Percentiles rank a stretch among this genome's conserved stretches.
Evolutionary conservation across 148 eudicot species (phyloP).

Genomic region (Rhododendron ferrugineum): DNA sequence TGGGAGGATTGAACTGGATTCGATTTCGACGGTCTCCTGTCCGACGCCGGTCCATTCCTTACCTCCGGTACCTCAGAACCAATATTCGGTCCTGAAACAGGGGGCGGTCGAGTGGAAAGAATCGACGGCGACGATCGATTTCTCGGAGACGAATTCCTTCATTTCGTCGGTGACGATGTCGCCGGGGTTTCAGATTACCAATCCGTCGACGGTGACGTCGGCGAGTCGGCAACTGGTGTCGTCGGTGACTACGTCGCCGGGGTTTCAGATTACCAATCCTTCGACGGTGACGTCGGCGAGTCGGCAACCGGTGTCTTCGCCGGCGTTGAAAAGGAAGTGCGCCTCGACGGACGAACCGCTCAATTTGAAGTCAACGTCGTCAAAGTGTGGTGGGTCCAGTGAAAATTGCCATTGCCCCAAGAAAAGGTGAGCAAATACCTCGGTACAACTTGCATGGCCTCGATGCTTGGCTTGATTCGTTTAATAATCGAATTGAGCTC

Average conservation of each 20-base stretch:
- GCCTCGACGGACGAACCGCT: not conserved
- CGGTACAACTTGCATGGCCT: too few species aligned
- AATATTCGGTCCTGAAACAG: not conserved
- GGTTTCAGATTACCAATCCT: not conserved
- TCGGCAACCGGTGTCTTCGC: slow-evolving; percentile 38
- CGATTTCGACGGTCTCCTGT: not conserved
- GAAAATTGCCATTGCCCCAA: slow-evolving; percentile 52
- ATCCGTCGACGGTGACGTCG: slow-evolving; percentile 14
- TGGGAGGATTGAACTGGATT: not conserved
- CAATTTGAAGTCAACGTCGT: not conserved
- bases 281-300: slow-evolving; percentile 23
- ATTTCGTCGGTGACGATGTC: not conserved
- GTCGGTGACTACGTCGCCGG: slow-evolving; percentile 7
- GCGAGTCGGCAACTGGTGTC: slow-evolving; percentile 39
- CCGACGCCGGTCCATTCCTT: slow-evolving; percentile 8
- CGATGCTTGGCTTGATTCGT: too few species aligned
- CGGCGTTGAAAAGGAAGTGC: not conserved
- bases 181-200: not conserved
- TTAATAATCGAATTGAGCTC: too few species aligned
- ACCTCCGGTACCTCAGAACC: slow-evolving; percentile 46
- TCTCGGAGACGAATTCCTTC: not conserved
- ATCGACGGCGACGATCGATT: slow-evolving; percentile 39
- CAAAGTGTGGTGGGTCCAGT: not conserved
- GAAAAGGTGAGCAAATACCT: slow-evolving; percentile 27
- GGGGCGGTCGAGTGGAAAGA: slow-evolving; percentile 43